A percentile compares a stretch with the other conserved stretches of the same genome.
phyloP scores from a whole-genome alignment of 73 alveolate genomes.

The Tetrahymena thermophila region DNA sequence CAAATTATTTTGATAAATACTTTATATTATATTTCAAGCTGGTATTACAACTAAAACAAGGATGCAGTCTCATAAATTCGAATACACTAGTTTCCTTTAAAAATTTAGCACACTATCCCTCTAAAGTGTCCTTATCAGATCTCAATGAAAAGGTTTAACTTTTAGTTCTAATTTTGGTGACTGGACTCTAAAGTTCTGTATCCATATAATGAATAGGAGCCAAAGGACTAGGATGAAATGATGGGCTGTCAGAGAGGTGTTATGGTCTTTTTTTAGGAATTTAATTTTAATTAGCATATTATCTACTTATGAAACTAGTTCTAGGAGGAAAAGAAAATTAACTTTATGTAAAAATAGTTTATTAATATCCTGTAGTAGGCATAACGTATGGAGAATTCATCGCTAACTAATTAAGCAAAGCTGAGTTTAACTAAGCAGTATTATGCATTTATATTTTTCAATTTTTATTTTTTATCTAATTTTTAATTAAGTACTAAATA shows the following conservation, averaged over 20 bases:
- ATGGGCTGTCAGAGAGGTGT: background rate
- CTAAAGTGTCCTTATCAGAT: background rate
- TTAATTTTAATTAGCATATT: too few relatives aligned
- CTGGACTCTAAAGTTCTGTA: background rate
- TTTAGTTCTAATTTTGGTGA: background rate
- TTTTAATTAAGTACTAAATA: too few relatives aligned
- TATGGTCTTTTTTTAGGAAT: too few relatives aligned
- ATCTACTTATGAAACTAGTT: background rate
- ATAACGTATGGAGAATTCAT: background rate
- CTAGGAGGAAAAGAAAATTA: background rate
- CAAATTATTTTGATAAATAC: background rate
- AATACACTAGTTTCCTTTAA: background rate
- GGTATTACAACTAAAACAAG: background rate
- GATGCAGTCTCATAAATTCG: background rate
- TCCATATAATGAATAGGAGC: background rate
- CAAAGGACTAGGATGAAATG: too few relatives aligned
- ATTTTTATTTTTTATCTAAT: too few relatives aligned
- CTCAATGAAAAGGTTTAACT: background rate
- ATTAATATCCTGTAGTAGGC: background rate
- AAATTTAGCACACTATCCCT: background rate
- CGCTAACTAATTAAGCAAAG: too few relatives aligned
- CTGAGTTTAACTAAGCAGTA: too few relatives aligned
- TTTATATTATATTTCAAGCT: background rate
- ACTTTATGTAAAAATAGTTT: background rate
- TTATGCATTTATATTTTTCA: too few relatives aligned